phyloP scores from a whole-genome alignment of 352 stramenopile species.

The Pythium rishiriense region DNA sequence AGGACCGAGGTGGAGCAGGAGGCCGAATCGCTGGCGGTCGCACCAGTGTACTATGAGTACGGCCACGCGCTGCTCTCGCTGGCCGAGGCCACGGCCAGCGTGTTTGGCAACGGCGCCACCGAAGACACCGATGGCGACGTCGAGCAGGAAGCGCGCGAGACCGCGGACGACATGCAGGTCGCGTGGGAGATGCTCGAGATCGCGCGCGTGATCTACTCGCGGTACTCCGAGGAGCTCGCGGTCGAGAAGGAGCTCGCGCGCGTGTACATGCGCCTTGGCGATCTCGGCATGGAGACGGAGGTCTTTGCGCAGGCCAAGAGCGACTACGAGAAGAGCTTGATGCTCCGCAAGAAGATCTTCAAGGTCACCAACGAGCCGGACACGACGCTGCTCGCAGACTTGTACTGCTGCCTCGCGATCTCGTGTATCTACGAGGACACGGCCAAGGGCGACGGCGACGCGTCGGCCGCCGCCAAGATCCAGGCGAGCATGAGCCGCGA shows the following conservation, averaged over 20 bases:
- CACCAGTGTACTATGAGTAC: constrained; percentile 75
- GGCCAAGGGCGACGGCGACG: constrained; percentile 13
- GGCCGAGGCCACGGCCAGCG: constrained; percentile 39
- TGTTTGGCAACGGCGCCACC: constrained; percentile 39
- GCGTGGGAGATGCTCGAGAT: constrained; percentile 89
- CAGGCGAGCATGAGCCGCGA: constrained; percentile 35
- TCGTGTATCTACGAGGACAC: constrained; percentile 83
- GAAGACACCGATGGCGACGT: constrained; percentile 41
- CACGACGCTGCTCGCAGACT: constrained; percentile 76
- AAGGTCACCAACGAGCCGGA: constrained; percentile 60
- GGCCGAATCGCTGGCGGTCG: constrained; percentile 51
- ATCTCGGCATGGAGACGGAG: constrained; percentile 82
- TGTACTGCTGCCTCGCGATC: constrained; percentile 86
- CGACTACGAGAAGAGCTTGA: constrained; percentile 80
- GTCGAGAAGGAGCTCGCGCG: constrained; percentile 78
- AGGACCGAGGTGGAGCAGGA: constrained; percentile 74
- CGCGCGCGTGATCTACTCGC: constrained; percentile 79
- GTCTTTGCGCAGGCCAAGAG: constrained; percentile 70
- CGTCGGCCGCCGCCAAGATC: constrained; percentile 20
- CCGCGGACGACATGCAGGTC: constrained; percentile 74
- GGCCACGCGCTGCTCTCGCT: constrained; percentile 78
- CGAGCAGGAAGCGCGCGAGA: constrained; percentile 58
- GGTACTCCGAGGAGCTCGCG: constrained; percentile 60
- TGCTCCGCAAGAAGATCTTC: constrained; percentile 72
- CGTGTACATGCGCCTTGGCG: constrained; percentile 80